A percentile compares a stretch with the other conserved stretches of the same genome.
Evolutionary conservation across 805 yeast species (phyloP).

Genomic region (Danielozyma ontarioensis): DNA sequence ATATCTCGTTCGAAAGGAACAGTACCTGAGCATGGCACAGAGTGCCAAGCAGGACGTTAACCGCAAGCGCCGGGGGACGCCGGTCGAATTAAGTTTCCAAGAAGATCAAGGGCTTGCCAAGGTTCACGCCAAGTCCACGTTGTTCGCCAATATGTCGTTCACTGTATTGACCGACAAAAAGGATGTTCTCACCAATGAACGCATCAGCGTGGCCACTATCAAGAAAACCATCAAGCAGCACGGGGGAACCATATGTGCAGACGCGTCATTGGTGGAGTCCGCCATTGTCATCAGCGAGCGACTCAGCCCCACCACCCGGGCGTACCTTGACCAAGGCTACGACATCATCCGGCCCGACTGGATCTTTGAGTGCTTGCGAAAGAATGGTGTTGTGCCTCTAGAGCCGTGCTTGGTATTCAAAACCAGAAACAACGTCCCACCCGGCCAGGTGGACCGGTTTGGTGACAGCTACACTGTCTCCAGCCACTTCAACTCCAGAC

Average conservation of each 20-base stretch:
- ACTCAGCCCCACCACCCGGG: slow-evolving; percentile 20
- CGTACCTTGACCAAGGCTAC: slow-evolving; percentile 36
- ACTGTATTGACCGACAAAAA: slow-evolving; percentile 49
- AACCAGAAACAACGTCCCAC: slow-evolving; percentile 26
- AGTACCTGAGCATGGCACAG: neutral
- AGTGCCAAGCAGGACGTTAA: neutral
- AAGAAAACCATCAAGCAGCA: slow-evolving; percentile 31
- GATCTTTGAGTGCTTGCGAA: slow-evolving; percentile 61
- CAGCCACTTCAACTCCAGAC: neutral
- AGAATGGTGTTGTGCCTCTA: slow-evolving; percentile 38
- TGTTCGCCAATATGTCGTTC: slow-evolving; percentile 46
- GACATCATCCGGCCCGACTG: slow-evolving; percentile 66
- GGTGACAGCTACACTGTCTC: slow-evolving; percentile 54
- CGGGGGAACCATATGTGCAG: slow-evolving; percentile 43
- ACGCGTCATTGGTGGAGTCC: slow-evolving; percentile 6
- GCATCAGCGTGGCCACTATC: slow-evolving; percentile 33
- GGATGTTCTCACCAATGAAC: slow-evolving; percentile 8
- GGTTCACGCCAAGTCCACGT: slow-evolving; percentile 11
- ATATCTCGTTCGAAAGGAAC: neutral
- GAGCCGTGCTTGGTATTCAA: slow-evolving; percentile 58
- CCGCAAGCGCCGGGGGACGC: neutral
- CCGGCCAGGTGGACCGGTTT: slow-evolving; percentile 44
- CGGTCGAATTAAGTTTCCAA: neutral
- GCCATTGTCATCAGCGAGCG: slow-evolving; percentile 21
- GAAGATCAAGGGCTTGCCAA: slow-evolving; percentile 4